Conservation (phyloP, 495 filamentous ascomycete genomes). For the Aspergillus haitiensis region DNA sequence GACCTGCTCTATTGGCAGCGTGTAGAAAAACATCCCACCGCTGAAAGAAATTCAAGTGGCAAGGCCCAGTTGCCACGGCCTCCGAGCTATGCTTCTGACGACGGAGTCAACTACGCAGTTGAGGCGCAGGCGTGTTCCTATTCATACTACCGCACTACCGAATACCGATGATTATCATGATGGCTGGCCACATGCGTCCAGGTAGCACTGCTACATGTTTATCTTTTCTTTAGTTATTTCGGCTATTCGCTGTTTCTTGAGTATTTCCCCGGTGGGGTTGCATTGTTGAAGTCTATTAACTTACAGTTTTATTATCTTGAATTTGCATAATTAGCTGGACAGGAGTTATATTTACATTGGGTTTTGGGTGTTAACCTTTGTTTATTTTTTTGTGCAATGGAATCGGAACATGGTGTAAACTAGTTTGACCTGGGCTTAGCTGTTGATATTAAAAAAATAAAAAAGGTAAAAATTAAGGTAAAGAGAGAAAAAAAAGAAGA, state of each 20-base stretch:
- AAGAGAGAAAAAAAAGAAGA: background rate
- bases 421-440: too few relatives aligned
- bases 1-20: constrained; percentile 78
- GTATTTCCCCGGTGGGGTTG: background rate
- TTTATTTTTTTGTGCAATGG: background rate
- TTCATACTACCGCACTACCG: constrained; percentile 33
- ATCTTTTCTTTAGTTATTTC: background rate
- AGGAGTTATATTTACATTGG: constrained; percentile 7
- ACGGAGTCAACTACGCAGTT: constrained; percentile 68
- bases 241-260: background rate
- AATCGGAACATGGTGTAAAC: too few relatives aligned
- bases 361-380: background rate
- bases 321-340: background rate
- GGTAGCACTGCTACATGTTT: background rate
- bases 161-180: constrained; percentile 4
- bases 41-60: constrained; percentile 22
- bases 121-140: constrained; percentile 58
- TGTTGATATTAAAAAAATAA: too few relatives aligned
- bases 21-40: constrained; percentile 40
- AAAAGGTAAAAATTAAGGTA: too few relatives aligned
- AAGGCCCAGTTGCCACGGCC: constrained; percentile 48
- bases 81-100: constrained; percentile 70
- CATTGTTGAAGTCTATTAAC: background rate
- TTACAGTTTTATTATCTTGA: too few relatives aligned
- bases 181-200: background rate